Evolutionary conservation across 345 rosid genomes (phyloP).

Genomic region (Citrus medica): DNA sequence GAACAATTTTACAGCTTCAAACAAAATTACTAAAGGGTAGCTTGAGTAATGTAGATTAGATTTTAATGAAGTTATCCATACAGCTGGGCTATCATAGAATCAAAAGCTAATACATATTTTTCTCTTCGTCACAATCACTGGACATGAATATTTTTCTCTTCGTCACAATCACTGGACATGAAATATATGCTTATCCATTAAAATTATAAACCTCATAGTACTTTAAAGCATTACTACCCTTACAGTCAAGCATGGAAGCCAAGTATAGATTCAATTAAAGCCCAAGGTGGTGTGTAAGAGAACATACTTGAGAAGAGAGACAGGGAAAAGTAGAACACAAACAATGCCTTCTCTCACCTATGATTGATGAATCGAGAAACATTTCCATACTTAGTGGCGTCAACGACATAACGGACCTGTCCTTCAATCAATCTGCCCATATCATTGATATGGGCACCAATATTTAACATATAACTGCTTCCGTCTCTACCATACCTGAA

Average conservation of each 20-base stretch:
- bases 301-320: background rate
- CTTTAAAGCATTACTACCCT: background rate
- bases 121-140: background rate
- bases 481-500: slow-evolving; percentile 61
- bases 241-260: background rate
- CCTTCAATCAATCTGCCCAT: slow-evolving; percentile 82
- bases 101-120: background rate
- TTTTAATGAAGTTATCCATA: background rate
- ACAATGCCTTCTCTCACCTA: slow-evolving; percentile 47
- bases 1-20: background rate
- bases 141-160: background rate
- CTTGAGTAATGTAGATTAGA: background rate
- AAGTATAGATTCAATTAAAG: background rate
- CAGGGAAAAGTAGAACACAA: background rate
- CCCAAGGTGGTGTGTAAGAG: background rate
- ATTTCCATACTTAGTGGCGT: slow-evolving; percentile 77
- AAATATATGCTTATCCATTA: background rate
- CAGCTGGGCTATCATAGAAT: background rate
- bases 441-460: slow-evolving; percentile 71
- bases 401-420: slow-evolving; percentile 56
- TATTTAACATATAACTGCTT: slow-evolving; percentile 56
- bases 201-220: background rate
- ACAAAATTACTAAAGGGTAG: background rate
- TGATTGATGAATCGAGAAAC: slow-evolving; percentile 92
- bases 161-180: background rate